Conservation (phyloP, 163 green algal species). For the Scenedesmus sp. region DNA sequence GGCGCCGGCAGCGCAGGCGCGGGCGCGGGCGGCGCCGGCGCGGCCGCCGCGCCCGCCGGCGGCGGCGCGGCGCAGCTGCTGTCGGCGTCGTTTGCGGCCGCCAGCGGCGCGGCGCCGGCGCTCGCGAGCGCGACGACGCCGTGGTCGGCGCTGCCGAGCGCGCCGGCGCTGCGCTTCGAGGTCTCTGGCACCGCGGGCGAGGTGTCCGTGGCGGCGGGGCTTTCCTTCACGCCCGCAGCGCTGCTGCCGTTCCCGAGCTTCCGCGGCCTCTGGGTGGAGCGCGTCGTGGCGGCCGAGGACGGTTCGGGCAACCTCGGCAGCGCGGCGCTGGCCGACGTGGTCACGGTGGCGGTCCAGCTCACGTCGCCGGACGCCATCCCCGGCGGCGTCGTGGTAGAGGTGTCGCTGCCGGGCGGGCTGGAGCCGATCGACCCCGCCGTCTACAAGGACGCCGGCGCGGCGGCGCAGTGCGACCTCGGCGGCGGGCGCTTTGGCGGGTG, state of each 20-base stretch:
- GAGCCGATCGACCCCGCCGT: constrained; percentile 64
- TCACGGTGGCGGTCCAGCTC: constrained; percentile 55
- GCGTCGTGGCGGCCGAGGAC: constrained; percentile 35
- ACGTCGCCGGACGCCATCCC: constrained; percentile 58
- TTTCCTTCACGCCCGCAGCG: constrained; percentile 53
- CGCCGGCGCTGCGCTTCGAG: constrained; percentile 29
- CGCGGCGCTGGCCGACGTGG: constrained; percentile 11
- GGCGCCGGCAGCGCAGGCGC: too few relatives aligned
- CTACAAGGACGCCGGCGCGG: constrained; percentile 2
- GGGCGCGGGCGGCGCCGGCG: background rate
- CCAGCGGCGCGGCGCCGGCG: background rate
- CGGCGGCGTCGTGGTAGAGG: constrained; percentile 44
- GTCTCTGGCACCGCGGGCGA: constrained; percentile 45
- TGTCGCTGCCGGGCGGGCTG: constrained; percentile 60
- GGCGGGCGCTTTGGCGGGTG: background rate
- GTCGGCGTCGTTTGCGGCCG: constrained; percentile 4
- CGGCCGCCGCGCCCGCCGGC: background rate
- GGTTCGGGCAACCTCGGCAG: constrained; percentile 7
- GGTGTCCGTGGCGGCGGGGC: constrained; percentile 50
- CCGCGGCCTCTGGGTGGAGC: constrained; percentile 61
- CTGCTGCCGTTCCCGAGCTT: constrained; percentile 60
- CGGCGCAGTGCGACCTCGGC: background rate
- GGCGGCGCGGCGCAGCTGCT: constrained; percentile 35
- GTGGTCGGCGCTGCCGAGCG: background rate
- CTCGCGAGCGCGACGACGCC: background rate